These are phyloP conservation scores for Cystobasidium onofrii DNA, from an alignment of 768 basidiomycete genomes.

Conservation along the genomic window DNA sequence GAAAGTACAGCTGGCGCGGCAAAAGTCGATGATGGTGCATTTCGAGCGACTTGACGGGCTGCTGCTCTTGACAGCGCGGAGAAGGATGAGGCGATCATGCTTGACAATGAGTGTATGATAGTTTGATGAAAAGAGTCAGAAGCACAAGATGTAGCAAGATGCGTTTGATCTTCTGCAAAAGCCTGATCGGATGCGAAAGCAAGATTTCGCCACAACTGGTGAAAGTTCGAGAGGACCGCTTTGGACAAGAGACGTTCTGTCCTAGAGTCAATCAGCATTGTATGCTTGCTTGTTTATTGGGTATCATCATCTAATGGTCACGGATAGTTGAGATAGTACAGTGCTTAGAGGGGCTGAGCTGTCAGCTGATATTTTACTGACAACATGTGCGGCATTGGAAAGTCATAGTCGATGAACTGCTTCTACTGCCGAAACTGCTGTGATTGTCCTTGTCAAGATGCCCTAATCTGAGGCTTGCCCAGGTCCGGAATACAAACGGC, in stretches of 20 bases:
- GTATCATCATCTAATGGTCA: not conserved
- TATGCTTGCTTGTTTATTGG: not conserved
- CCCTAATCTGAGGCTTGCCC: too few species aligned
- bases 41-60: not conserved
- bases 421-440: not conserved
- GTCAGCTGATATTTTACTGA: not conserved
- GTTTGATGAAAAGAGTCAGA: not conserved
- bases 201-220: not conserved
- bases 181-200: not conserved
- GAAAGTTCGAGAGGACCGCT: not conserved
- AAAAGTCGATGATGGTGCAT: not conserved
- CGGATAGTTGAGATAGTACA: not conserved
- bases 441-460: not conserved
- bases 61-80: not conserved
- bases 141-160: not conserved
- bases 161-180: too few species aligned
- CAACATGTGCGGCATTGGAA: too few species aligned
- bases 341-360: not conserved
- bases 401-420: not conserved
- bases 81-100: not conserved
- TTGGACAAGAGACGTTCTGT: too few species aligned
- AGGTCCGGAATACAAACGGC: too few species aligned
- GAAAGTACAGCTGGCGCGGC: not conserved
- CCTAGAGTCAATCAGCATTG: too few species aligned
- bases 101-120: not conserved